Conservation (phyloP, 2,329 filamentous ascomycete genomes). For the Rhynchosporium secalis region DNA sequence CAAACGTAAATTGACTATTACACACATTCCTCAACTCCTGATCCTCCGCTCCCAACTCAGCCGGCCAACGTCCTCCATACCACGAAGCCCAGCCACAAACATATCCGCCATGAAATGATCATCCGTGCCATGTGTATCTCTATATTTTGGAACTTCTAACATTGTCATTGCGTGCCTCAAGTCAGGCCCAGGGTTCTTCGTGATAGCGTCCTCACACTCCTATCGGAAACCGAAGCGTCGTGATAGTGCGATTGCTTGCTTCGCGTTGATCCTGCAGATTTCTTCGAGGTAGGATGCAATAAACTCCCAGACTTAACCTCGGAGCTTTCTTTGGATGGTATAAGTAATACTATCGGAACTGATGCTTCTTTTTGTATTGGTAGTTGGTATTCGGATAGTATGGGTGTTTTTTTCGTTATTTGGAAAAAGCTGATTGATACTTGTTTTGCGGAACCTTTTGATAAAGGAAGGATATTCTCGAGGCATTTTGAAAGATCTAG, state of each 20-base stretch:
- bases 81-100: conserved; percentile 60
- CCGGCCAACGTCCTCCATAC: conserved; percentile 49
- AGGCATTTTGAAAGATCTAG: too few relatives aligned
- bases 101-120: conserved; percentile 68
- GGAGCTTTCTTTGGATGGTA: too few relatives aligned
- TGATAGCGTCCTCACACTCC: conserved; percentile 60
- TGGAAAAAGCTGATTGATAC: too few relatives aligned
- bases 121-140: conserved; percentile 68
- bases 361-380: too few relatives aligned
- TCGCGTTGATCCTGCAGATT: too few relatives aligned
- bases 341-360: too few relatives aligned
- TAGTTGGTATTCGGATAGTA: too few relatives aligned
- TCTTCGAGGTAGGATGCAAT: too few relatives aligned
- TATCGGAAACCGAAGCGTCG: conserved; percentile 66
- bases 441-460: too few relatives aligned
- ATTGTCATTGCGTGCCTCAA: conserved; percentile 57
- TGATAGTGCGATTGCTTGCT: conserved; percentile 30
- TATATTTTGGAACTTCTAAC: conserved; percentile 64
- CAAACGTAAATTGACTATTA: conserved; percentile 34
- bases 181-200: conserved; percentile 53
- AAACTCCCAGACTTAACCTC: too few relatives aligned
- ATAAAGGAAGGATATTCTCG: too few relatives aligned
- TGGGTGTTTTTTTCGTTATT: too few relatives aligned
- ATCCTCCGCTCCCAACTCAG: conserved; percentile 55
- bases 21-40: conserved; percentile 54